These are phyloP conservation scores for Boletus pseudopeckii DNA, from an alignment of 768 basidiomycete genomes.

Conservation along the genomic window DNA sequence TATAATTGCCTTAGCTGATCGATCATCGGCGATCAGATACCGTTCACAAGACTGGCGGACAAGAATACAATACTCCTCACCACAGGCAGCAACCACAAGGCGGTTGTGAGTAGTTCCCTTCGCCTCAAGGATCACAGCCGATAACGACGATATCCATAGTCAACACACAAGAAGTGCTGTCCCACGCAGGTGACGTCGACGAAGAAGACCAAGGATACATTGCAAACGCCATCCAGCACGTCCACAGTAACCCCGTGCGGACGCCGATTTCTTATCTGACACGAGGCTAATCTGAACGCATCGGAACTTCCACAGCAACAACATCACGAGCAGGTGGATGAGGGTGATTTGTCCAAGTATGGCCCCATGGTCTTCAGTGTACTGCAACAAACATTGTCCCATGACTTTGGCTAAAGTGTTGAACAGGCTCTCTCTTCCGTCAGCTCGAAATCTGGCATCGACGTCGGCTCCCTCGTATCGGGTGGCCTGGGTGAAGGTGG, in stretches of 20 bases:
- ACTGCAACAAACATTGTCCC: background rate
- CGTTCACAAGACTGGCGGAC: constrained; percentile 57
- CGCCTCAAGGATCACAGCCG: constrained; percentile 4
- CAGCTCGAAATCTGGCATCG: constrained; percentile 31
- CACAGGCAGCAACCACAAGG: constrained; percentile 32
- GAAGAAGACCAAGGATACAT: constrained; percentile 10
- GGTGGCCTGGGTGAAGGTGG: constrained; percentile 42
- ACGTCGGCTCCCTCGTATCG: constrained; percentile 22
- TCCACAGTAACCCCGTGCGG: constrained; percentile 20
- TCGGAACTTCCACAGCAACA: constrained; percentile 4
- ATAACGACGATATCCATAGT: constrained; percentile 38
- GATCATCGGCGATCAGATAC: constrained; percentile 33
- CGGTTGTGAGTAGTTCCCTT: constrained; percentile 20
- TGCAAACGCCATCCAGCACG: constrained; percentile 19
- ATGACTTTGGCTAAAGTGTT: constrained; percentile 2
- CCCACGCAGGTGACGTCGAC: constrained; percentile 38
- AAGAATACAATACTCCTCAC: constrained; percentile 58
- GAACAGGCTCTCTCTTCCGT: constrained; percentile 18
- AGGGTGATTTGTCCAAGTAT: constrained; percentile 13
- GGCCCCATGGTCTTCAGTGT: constrained; percentile 22
- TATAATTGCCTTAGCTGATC: constrained; percentile 4
- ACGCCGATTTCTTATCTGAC: background rate
- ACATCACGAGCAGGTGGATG: constrained; percentile 15
- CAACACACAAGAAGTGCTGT: constrained; percentile 58
- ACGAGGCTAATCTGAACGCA: background rate